Conservation (phyloP, 2,329 filamentous ascomycete species). For the Xylariaceae sp. region DNA sequence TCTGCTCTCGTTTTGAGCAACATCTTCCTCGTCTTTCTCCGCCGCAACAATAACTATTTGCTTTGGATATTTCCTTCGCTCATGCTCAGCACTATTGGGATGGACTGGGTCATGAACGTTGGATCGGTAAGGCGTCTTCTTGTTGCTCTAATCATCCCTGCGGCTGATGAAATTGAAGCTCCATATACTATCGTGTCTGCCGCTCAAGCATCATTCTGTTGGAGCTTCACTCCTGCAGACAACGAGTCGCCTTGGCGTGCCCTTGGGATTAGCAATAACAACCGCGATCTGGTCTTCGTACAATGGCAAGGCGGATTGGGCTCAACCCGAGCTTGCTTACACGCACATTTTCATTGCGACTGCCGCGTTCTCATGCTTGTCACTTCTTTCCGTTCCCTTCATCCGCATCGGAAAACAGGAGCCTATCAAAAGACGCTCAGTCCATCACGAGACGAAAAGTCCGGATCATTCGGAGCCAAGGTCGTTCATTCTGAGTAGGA, state of each 20-base stretch:
- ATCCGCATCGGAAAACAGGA: slow-evolving; percentile 30
- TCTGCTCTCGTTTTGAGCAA: slow-evolving; percentile 26
- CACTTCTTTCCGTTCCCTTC: slow-evolving; percentile 29
- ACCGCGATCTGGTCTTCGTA: slow-evolving; percentile 34
- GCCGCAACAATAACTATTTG: slow-evolving; percentile 27
- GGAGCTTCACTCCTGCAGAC: slow-evolving; percentile 31
- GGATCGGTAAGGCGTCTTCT: slow-evolving; percentile 25
- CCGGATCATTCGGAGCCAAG: slow-evolving; percentile 7
- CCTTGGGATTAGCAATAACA: slow-evolving; percentile 30
- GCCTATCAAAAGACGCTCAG: background rate
- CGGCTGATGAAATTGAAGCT: slow-evolving; percentile 21
- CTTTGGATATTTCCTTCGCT: slow-evolving; percentile 31
- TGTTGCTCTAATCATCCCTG: background rate
- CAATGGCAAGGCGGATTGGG: slow-evolving; percentile 16
- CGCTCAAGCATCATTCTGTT: slow-evolving; percentile 28
- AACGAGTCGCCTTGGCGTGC: slow-evolving; percentile 28
- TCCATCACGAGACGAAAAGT: slow-evolving; percentile 6
- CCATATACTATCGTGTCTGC: slow-evolving; percentile 28
- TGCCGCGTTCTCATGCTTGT: slow-evolving; percentile 26
- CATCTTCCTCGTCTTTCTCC: slow-evolving; percentile 30
- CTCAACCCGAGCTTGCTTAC: slow-evolving; percentile 25
- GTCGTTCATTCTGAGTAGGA: slow-evolving; percentile 8
- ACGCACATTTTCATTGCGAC: slow-evolving; percentile 30
- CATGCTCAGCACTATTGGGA: slow-evolving; percentile 31
- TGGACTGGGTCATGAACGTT: slow-evolving; percentile 35